Base-by-base conservation (phyloP, 2,329 filamentous ascomycete genomes). In the Penicillium sp. region DNA sequence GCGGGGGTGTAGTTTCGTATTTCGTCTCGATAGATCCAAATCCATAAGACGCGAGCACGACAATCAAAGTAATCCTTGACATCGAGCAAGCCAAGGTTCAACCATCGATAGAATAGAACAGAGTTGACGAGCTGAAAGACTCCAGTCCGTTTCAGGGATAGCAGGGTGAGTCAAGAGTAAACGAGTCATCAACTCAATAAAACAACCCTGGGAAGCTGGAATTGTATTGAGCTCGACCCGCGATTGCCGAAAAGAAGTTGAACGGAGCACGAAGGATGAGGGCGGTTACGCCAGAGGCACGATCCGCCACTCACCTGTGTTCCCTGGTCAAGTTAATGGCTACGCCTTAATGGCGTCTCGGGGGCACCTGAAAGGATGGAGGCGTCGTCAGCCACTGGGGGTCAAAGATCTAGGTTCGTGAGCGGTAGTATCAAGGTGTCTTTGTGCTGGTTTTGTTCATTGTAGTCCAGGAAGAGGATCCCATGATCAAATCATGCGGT, bases 201-300 rank as follows among this genome's bases (percentile, higher is more conserved):
- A 44, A 39, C 34, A 32, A 50, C 50, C 16, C 22, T 42, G 38
- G 6, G 32, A 40, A 40, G 16, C 36, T 50, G 13, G 14, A 3
- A 47, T 42, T 16, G 13, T 18, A 22, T 40, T 54, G 44, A 18
- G 29, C 22, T 39, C 32, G 34, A 50, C 27, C 47, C 52, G 47
- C 42, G 40, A 45, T 50, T 50, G 29, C 52, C 47, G 47, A 42
- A 5, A 49, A 40, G 49, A 40, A 44, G 14, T 27, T 45, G 46
- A 18, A 49, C 32, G 43, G 40, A 54, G 50, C 42, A 54, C 36
- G 50, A 49, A 29, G 13, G 11, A 34, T 43, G 29, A 48, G 27
- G 24, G 40, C 40, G 52, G 52, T 50, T 40, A 54, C 52, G 51
- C 46, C 31, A 49, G 43, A 54, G 22, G 22, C 47, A 45, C 42